phyloP scores from a whole-genome alignment of 306 rosid genomes.

The Vigna trinervia region DNA sequence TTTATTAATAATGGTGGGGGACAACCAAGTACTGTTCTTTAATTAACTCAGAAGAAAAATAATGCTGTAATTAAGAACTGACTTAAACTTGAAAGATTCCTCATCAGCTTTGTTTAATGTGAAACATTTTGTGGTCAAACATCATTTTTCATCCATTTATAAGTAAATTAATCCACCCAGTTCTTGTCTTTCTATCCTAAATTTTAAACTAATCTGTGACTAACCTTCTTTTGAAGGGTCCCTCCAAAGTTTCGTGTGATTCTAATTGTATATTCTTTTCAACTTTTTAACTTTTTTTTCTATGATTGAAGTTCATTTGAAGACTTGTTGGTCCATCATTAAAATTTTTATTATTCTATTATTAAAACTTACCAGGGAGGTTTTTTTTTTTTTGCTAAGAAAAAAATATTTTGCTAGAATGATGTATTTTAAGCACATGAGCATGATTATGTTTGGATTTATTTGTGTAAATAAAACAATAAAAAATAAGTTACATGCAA shows the following conservation, averaged over 20 bases:
- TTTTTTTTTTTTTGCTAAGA: not conserved
- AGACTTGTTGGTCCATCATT: not conserved
- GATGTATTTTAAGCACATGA: not conserved
- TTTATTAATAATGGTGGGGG: not conserved
- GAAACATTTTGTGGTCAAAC: slow-evolving; percentile 51
- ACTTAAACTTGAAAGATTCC: slow-evolving; percentile 29
- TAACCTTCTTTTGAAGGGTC: not conserved
- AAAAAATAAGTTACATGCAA: too few relatives aligned
- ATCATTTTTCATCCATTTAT: not conserved
- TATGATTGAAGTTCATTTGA: not conserved
- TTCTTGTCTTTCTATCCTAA: slow-evolving; percentile 24
- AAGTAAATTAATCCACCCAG: not conserved
- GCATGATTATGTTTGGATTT: too few relatives aligned
- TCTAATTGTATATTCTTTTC: not conserved
- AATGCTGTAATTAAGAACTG: not conserved
- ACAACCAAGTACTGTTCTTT: slow-evolving; percentile 6
- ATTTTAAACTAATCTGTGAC: slow-evolving; percentile 6
- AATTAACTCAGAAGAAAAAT: not conserved
- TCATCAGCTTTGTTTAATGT: slow-evolving; percentile 19
- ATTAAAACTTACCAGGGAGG: not conserved
- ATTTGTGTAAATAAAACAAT: too few relatives aligned
- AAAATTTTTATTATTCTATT: not conserved
- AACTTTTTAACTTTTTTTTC: too few relatives aligned
- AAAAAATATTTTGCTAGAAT: not conserved
- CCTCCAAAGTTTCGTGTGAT: slow-evolving; percentile 1